Conservation (phyloP, 257 asterid genomes). For the Nicotiana knightiana region DNA sequence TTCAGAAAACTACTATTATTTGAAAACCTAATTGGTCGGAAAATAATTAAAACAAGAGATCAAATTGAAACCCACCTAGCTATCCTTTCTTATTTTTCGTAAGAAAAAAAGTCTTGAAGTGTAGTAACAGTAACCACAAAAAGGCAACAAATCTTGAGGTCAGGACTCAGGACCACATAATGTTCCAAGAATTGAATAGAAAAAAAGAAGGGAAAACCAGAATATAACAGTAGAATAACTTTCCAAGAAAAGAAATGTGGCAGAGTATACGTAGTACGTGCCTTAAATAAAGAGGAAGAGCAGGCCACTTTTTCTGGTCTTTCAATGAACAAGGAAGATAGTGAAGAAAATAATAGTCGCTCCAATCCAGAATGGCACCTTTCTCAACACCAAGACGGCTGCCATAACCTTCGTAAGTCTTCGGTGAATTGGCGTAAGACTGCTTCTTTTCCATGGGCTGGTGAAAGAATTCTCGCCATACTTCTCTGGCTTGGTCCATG, state of each 20-base stretch:
- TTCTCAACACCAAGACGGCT: conserved; percentile 74
- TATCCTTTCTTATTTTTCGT: too few relatives aligned
- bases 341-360: conserved; percentile 78
- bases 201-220: background rate
- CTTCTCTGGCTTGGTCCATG: conserved; percentile 51
- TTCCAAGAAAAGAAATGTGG: background rate
- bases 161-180: background rate
- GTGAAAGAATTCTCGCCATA: conserved; percentile 65
- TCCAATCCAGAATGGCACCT: conserved; percentile 86
- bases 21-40: background rate
- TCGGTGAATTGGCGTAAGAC: conserved; percentile 55
- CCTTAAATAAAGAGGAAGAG: conserved; percentile 55
- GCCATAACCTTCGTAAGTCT: conserved; percentile 83
- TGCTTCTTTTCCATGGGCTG: conserved; percentile 63
- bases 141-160: background rate
- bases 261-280: background rate
- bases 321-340: conserved; percentile 54
- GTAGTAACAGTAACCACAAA: background rate
- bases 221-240: background rate
- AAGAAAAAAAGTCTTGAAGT: too few relatives aligned
- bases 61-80: background rate
- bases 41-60: too few relatives aligned
- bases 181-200: background rate
- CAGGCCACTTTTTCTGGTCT: conserved; percentile 75
- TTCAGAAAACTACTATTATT: background rate